These are phyloP conservation scores for Candida koratica DNA, from an alignment of 805 yeast species.

Conservation along the genomic window DNA sequence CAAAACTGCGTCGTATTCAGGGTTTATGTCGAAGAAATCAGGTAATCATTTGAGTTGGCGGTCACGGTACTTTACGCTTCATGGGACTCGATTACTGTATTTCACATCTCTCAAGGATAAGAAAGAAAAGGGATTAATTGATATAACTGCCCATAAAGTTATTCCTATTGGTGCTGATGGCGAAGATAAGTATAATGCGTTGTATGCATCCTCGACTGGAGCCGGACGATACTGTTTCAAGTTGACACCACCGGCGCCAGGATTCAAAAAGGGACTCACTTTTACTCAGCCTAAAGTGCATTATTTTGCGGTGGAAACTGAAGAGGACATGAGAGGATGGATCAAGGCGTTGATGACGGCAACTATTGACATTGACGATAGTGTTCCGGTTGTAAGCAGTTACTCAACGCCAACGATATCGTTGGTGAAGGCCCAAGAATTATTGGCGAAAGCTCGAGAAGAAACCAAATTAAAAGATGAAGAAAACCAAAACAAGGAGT, in stretches of 20 bases:
- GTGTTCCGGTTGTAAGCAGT: constrained; percentile 86
- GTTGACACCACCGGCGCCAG: constrained; percentile 95
- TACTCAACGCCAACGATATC: constrained; percentile 96
- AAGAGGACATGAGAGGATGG: constrained; percentile 93
- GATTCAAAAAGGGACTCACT: constrained; percentile 88
- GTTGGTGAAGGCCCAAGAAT: constrained; percentile 77
- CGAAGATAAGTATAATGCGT: constrained; percentile 72
- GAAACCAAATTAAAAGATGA: constrained; percentile 57
- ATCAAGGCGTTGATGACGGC: constrained; percentile 92
- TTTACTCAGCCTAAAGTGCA: constrained; percentile 96
- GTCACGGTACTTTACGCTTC: constrained; percentile 77
- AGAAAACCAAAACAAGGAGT: constrained; percentile 40
- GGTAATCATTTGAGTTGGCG: constrained; percentile 89
- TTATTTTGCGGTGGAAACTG: constrained; percentile 89
- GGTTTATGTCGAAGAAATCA: constrained; percentile 91
- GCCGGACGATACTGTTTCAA: constrained; percentile 92
- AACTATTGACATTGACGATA: constrained; percentile 91
- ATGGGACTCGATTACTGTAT: constrained; percentile 90
- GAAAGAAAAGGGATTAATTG: constrained; percentile 88
- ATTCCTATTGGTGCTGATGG: constrained; percentile 53
- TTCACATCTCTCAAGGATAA: constrained; percentile 74
- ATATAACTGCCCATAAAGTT: constrained; percentile 91
- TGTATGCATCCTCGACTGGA: constrained; percentile 91
- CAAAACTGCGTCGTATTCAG: constrained; percentile 70
- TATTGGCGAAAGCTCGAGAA: constrained; percentile 78